Conservation (phyloP, 2,329 filamentous ascomycete genomes). For the Claviceps sp. region DNA sequence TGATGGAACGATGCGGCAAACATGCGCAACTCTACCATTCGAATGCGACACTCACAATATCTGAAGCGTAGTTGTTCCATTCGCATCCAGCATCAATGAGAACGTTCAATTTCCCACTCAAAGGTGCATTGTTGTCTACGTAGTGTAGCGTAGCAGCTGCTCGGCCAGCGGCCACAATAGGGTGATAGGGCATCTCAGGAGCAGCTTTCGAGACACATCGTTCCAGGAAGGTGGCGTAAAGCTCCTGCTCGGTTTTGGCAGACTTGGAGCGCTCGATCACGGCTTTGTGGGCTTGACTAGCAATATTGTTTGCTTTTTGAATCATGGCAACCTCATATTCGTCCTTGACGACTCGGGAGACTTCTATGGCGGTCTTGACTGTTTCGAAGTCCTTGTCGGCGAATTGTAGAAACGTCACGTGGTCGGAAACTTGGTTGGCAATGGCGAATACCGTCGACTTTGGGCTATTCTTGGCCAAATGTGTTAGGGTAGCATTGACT, state of each 20-base stretch:
- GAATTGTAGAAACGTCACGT: slow-evolving; percentile 59
- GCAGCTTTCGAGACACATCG: slow-evolving; percentile 62
- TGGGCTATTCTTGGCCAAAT: slow-evolving; percentile 27
- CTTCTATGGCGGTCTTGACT: slow-evolving; percentile 52
- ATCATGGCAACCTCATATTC: slow-evolving; percentile 63
- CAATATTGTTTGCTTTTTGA: slow-evolving; percentile 57
- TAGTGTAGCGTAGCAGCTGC: slow-evolving; percentile 83
- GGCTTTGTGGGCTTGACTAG: slow-evolving; percentile 50
- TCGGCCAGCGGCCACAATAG: slow-evolving; percentile 69
- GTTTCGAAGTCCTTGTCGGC: slow-evolving; percentile 44
- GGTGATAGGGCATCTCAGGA: slow-evolving; percentile 74
- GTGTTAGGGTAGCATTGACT: slow-evolving; percentile 57
- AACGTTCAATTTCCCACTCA: slow-evolving; percentile 61
- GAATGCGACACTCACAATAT: slow-evolving; percentile 34
- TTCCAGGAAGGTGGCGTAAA: slow-evolving; percentile 70
- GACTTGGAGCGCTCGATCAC: slow-evolving; percentile 47
- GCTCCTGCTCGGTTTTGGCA: slow-evolving; percentile 65
- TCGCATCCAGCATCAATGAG: slow-evolving; percentile 76
- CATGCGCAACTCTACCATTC: background rate
- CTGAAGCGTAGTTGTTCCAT: slow-evolving; percentile 58
- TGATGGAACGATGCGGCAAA: background rate
- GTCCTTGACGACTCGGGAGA: slow-evolving; percentile 57
- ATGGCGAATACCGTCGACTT: slow-evolving; percentile 57
- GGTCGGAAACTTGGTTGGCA: slow-evolving; percentile 58
- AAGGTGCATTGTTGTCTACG: slow-evolving; percentile 58